Evolutionary conservation across 495 filamentous ascomycete genomes (phyloP).

Genomic region (Hypoxylon fuscum): DNA sequence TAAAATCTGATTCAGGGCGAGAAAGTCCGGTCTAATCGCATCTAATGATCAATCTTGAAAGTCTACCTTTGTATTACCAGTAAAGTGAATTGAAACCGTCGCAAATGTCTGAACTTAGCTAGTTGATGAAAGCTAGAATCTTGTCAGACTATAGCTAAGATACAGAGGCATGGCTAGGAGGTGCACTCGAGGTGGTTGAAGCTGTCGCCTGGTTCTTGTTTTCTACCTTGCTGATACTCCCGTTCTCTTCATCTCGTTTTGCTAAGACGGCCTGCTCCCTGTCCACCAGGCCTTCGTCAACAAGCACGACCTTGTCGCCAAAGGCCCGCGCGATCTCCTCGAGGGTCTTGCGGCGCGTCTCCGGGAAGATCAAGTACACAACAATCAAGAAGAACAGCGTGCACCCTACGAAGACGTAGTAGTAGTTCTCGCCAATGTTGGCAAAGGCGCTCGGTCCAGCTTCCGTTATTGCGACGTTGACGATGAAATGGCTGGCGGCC

Average conservation of each 20-base stretch:
- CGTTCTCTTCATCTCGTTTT: constrained; percentile 15
- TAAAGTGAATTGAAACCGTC: too few species aligned
- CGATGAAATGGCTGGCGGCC: constrained; percentile 65
- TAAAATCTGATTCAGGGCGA: too few species aligned
- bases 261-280: constrained; percentile 21
- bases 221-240: constrained; percentile 13
- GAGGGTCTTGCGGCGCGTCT: constrained; percentile 65
- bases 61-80: too few species aligned
- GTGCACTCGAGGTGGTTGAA: constrained; percentile 18
- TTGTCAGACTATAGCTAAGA: background rate
- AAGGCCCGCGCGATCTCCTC: constrained; percentile 68
- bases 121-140: background rate
- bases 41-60: too few species aligned
- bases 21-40: too few species aligned
- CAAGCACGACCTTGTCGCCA: constrained; percentile 61
- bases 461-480: constrained; percentile 68
- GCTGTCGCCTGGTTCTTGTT: constrained; percentile 5
- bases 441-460: constrained; percentile 67
- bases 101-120: background rate
- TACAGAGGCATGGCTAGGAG: constrained; percentile 1
- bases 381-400: constrained; percentile 59
- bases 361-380: constrained; percentile 66
- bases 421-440: constrained; percentile 67
- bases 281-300: constrained; percentile 46
- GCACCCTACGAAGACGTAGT: constrained; percentile 67